phyloP scores from a whole-genome alignment of 2,329 filamentous ascomycete genomes.

The Monilinia fructigena region DNA sequence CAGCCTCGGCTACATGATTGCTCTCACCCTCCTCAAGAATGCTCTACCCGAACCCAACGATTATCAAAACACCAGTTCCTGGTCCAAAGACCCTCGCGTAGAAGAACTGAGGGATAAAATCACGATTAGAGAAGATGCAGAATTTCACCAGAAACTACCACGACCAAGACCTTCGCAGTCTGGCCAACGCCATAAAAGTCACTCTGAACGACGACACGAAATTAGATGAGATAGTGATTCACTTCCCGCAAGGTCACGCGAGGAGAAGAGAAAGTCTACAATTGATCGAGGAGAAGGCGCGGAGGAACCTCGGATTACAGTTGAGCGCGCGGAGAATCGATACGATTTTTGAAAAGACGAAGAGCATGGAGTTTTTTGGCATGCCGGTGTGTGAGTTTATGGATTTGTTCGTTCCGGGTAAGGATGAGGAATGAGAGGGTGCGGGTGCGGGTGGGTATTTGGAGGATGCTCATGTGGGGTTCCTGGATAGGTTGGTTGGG shows the following conservation, averaged over 20 bases:
- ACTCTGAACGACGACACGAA: slow-evolving; percentile 32
- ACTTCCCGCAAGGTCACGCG: slow-evolving; percentile 42
- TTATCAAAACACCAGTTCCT: slow-evolving; percentile 20
- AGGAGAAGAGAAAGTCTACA: slow-evolving; percentile 28
- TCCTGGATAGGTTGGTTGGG: slow-evolving; percentile 1
- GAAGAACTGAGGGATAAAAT: slow-evolving; percentile 35
- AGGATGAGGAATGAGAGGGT: slow-evolving; percentile 1
- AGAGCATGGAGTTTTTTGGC: slow-evolving; percentile 23
- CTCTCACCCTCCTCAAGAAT: slow-evolving; percentile 41
- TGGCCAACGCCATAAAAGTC: slow-evolving; percentile 37
- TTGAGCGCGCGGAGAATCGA: slow-evolving; percentile 28
- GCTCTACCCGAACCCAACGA: slow-evolving; percentile 19
- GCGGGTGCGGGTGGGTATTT: background rate
- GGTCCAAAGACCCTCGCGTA: slow-evolving; percentile 9
- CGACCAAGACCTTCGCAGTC: slow-evolving; percentile 35
- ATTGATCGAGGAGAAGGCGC: slow-evolving; percentile 31
- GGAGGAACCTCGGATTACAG: slow-evolving; percentile 31
- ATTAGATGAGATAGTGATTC: slow-evolving; percentile 39
- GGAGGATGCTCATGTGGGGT: background rate
- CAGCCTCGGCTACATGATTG: slow-evolving; percentile 41
- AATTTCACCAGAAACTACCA: slow-evolving; percentile 40
- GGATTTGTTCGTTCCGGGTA: slow-evolving; percentile 23
- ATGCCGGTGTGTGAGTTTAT: slow-evolving; percentile 20
- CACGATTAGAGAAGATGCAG: slow-evolving; percentile 33
- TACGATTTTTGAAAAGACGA: slow-evolving; percentile 14